Evolutionary conservation across 805 yeast species (phyloP), one percentile per base, ranked within the genome.

Genomic region (Jamesozyma piceae): DNA sequence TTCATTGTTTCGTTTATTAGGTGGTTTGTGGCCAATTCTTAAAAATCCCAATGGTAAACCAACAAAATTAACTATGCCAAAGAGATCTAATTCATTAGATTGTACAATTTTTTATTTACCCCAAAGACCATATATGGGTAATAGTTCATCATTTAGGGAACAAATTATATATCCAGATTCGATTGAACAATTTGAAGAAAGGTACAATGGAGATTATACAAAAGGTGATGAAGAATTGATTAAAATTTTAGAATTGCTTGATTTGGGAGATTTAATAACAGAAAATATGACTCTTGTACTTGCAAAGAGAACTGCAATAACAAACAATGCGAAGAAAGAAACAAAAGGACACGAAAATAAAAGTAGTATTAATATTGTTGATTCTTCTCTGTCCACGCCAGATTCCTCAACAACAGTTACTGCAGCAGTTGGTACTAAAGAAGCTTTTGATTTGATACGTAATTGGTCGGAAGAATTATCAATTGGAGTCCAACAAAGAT

Each of bases 381-480:
- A 18, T 5, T 6, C 26, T 17, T 6, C 6, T 19, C n/a, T 14
- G 8, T 4, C 24, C 5, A 20, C 18, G 13, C 18, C 4, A 5
- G 11, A 13, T 4, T 9, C 15, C 9, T n/a, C 33, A 22, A 9
- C 33, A 5, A 3, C 33, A 14, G 18, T 32, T 8, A 35, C 42
- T 5, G 18, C 32, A 15, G 15, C 43, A 6, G 47, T 57, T 22
- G 57, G 62, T 15, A 50, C 56, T 1, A 65, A 54, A n/a, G 72
- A 71, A n/a, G 80, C 83, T 33, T 76, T 85, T 68, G 80, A 82
- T 54, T 65, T 73, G 5, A 73, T 72, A 17, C 73, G 85, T 51
- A 85, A 83, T 61, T 89, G 97, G 97, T 74, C 83, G 9, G 95
- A 87, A 51, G 85, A 88, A 51, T 68, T 89, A 47, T 82, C 94